Evolutionary conservation across 1,139 yeast genomes (phyloP).

Genomic region (Yamadazyma songkhlaensis): DNA sequence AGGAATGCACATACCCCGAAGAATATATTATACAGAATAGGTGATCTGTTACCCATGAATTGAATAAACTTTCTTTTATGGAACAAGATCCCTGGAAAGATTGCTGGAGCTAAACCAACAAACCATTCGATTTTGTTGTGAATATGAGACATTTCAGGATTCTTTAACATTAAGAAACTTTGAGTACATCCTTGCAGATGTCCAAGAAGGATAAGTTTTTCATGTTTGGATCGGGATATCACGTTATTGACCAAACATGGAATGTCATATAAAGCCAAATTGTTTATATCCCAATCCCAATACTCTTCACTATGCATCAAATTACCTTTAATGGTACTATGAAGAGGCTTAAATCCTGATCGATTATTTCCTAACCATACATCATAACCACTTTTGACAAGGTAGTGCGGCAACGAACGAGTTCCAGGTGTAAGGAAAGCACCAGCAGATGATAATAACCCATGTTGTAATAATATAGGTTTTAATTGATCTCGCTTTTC

Average conservation of each 20-base stretch:
- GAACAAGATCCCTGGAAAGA: conserved; percentile 76
- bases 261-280: conserved; percentile 75
- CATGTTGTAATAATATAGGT: conserved; percentile 81
- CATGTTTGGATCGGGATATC: conserved; percentile 36
- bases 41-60: conserved; percentile 48
- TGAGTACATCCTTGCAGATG: conserved; percentile 97
- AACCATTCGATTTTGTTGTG: conserved; percentile 61
- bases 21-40: conserved; percentile 37
- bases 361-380: conserved; percentile 95
- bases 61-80: conserved; percentile 54
- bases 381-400: conserved; percentile 68
- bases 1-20: conserved; percentile 64
- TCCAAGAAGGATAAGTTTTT: conserved; percentile 62
- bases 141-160: conserved; percentile 24
- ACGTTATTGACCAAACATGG: conserved; percentile 70
- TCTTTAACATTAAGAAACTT: conserved; percentile 56
- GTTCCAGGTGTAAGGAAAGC: conserved; percentile 78
- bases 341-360: conserved; percentile 76
- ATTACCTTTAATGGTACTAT: conserved; percentile 37
- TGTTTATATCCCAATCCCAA: conserved; percentile 88
- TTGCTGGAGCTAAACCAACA: conserved; percentile 85
- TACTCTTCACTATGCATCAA: conserved; percentile 47
- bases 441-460: conserved; percentile 82
- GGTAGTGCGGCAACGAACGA: conserved; percentile 67
- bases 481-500: conserved; percentile 27